Conservation (phyloP, 257 asterid genomes). For the Ligustrum vulgare region DNA sequence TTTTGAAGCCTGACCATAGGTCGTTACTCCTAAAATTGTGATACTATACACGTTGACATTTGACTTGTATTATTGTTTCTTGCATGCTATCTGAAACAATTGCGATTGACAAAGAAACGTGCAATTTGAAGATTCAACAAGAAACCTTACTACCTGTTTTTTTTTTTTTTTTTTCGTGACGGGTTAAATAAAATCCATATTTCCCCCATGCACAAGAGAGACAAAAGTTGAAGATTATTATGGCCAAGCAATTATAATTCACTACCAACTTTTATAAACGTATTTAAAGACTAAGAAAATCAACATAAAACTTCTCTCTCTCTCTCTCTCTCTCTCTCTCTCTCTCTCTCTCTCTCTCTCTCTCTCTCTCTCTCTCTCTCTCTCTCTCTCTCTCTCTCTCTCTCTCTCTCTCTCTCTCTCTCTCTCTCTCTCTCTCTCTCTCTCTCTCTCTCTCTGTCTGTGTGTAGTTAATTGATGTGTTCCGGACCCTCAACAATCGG, state of each 20-base stretch:
- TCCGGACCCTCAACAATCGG: too few relatives aligned
- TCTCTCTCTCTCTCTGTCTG: too few relatives aligned
- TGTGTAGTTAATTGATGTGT: too few relatives aligned
- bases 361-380: too few relatives aligned
- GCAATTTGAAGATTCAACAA: not conserved
- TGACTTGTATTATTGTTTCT: not conserved
- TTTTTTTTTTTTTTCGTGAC: too few relatives aligned
- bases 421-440: too few relatives aligned
- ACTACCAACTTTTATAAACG: not conserved
- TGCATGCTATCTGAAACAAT: not conserved
- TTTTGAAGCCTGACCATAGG: not conserved
- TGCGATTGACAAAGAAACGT: not conserved
- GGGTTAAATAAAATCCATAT: not conserved
- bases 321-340: not conserved
- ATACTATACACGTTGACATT: too few relatives aligned
- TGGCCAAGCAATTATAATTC: not conserved
- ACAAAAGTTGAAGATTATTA: constrained; percentile 24
- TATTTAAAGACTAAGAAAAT: not conserved
- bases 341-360: too few relatives aligned
- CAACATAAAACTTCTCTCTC: not conserved
- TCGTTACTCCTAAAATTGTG: not conserved
- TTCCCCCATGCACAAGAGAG: constrained; percentile 27
- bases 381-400: too few relatives aligned
- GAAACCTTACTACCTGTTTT: not conserved
- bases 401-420: too few relatives aligned